Conservation (phyloP, 1,284 basidiomycete species). For the Puccinia novopanici region DNA sequence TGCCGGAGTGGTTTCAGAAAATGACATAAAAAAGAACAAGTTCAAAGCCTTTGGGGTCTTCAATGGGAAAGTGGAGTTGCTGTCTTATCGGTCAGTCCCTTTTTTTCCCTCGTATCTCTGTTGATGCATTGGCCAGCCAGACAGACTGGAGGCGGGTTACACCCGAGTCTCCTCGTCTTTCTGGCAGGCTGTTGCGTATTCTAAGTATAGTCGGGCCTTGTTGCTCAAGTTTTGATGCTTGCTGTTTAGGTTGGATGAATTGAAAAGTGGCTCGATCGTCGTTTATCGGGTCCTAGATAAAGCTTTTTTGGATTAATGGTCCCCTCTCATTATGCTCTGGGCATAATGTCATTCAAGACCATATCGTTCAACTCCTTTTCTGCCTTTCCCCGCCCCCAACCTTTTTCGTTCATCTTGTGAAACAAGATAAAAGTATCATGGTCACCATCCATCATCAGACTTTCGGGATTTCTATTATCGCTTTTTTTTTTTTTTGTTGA, state of each 20-base stretch:
- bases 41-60: conserved; percentile 42
- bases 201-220: background rate
- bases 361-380: background rate
- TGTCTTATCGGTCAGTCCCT: conserved; percentile 41
- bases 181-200: background rate
- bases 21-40: conserved; percentile 49
- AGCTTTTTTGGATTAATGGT: conserved; percentile 24
- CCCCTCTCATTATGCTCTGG: background rate
- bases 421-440: background rate
- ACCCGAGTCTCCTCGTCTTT: background rate
- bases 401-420: background rate
- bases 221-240: background rate
- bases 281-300: conserved; percentile 49
- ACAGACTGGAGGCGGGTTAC: background rate
- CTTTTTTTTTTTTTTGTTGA: background rate
- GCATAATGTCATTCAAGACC: background rate
- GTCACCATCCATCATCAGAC: background rate
- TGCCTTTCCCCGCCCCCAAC: background rate
- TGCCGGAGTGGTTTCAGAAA: conserved; percentile 32
- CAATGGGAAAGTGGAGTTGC: conserved; percentile 45
- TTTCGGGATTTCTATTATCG: background rate
- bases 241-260: conserved; percentile 37
- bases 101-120: background rate
- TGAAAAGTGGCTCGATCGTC: conserved; percentile 40
- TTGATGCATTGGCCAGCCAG: background rate